Base-by-base conservation (phyloP, 2,329 filamentous ascomycete species). In the Cercospora sp. region DNA sequence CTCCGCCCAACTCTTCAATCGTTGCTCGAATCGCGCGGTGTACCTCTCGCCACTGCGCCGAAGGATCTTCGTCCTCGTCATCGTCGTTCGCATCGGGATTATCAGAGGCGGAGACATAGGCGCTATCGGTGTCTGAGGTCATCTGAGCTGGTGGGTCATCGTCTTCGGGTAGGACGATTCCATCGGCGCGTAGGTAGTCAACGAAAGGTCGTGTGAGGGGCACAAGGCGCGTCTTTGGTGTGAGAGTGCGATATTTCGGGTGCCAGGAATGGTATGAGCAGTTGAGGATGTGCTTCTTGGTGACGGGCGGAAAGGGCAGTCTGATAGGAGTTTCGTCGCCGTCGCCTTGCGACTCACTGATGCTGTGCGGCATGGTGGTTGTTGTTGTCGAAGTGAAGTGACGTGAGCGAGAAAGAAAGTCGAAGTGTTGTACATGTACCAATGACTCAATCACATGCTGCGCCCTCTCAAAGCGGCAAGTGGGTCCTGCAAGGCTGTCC, bases 221-320 rank as follows among this genome's bases (percentile, higher is more conserved):
- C 62, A 99, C 90, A 48, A 97, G 89, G 31, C 91, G 88, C 2
- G 94, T 93, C 82, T 94, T 95, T 53, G 97, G 91, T 36, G 93
- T 93, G 59, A 92, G 86, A 7, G 88, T 84, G 68, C 92, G 90
- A 78, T 96, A 97, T 79, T 89, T 92, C 59, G 91, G 88, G 76
- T 97, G 92, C 95, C 95, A 99, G 68, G 86, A 88, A 78, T 97
- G 91, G 80, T 96, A 97, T 51, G 95, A 96, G 81, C 94, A 99
- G 80, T 97, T 91, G 64, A 97, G 83, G 69, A 99, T 96, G 76
- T 99, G 94, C 58, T 90, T 88, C 77, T 90, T 91, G 33, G 89
- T 93, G 66, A 97, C 87, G 0, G 93, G 92, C 20, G 93, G 91
- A 77, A 99, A 98, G 20, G 87, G 88, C 18, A 92, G 82, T 10